phyloP scores from a whole-genome alignment of 2,329 filamentous ascomycete genomes.

The Pseudogymnoascus sp. region DNA sequence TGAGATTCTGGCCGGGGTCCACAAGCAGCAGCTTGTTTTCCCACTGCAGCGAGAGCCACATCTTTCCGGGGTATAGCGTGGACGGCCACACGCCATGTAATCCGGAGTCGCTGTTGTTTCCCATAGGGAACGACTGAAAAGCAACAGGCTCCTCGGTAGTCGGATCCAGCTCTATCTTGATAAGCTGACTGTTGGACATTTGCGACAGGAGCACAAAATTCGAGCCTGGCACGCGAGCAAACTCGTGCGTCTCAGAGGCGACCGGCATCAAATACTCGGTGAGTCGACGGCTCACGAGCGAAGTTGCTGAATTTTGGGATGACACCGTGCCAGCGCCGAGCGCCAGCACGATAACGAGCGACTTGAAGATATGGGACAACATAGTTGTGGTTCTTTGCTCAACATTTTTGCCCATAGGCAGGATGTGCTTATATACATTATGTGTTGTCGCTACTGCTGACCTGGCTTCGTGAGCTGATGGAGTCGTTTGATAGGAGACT shows the following conservation, averaged over 20 bases:
- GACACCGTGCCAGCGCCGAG: neutral
- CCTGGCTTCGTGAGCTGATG: neutral
- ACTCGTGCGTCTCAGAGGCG: conserved; percentile 6
- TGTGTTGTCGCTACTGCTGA: neutral
- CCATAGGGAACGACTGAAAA: conserved; percentile 7
- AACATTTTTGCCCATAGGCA: neutral
- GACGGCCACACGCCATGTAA: conserved; percentile 8
- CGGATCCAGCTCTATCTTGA: conserved; percentile 9
- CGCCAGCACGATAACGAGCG: conserved; percentile 5
- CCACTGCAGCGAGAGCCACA: conserved; percentile 7
- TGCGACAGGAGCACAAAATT: conserved; percentile 9
- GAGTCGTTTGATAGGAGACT: neutral
- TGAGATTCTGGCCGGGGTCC: conserved; percentile 2
- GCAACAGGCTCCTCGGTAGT: conserved; percentile 7
- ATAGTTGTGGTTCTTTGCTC: neutral
- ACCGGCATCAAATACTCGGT: conserved; percentile 8
- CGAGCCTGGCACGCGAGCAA: conserved; percentile 5
- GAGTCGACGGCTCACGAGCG: conserved; percentile 9
- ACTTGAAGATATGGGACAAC: neutral
- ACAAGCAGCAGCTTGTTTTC: conserved; percentile 8
- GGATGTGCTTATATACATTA: neutral
- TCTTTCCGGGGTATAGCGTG: conserved; percentile 1
- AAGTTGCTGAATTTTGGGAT: neutral
- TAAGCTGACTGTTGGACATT: conserved; percentile 8
- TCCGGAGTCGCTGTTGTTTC: neutral